Percentiles rank a stretch among this genome's conserved stretches.
phyloP scores from a whole-genome alignment of 305 asterid species.

The Fraxinus sp. region DNA sequence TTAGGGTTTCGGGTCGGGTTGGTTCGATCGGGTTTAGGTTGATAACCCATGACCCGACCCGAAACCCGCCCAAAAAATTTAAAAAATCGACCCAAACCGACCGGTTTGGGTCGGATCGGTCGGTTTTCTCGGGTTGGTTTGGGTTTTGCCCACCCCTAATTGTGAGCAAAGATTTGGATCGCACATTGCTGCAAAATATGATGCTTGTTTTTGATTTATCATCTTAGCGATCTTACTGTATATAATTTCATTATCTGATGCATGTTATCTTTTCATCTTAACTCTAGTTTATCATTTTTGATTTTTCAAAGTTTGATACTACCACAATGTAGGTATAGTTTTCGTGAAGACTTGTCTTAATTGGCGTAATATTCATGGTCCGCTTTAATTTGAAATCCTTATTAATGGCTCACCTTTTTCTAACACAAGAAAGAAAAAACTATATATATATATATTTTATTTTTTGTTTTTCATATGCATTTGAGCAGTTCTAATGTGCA shows the following conservation, averaged over 20 bases:
- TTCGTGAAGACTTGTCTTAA: not conserved
- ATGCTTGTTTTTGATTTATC: not conserved
- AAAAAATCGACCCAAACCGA: no score
- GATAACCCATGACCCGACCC: no score
- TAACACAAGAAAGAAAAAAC: not conserved
- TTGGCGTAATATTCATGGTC: not conserved
- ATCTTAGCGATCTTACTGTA: not conserved
- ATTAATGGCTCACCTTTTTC: constrained; percentile 9
- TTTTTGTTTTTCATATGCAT: not conserved
- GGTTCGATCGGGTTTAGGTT: no score
- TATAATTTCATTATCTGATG: not conserved
- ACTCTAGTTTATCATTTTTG: not conserved
- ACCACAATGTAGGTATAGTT: not conserved
- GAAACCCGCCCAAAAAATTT: no score
- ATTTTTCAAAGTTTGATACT: not conserved
- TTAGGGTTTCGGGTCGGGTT: no score
- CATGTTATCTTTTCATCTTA: not conserved
- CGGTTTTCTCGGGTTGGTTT: no score
- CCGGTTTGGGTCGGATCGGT: no score
- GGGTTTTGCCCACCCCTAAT: no score
- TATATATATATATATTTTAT: not conserved
- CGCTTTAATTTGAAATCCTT: constrained; percentile 6
- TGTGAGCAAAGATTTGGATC: not conserved
- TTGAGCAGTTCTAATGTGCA: constrained; percentile 22
- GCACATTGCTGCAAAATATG: not conserved